Conservation (phyloP, 768 basidiomycete species). For the Goffeauzyma gilvescens region DNA sequence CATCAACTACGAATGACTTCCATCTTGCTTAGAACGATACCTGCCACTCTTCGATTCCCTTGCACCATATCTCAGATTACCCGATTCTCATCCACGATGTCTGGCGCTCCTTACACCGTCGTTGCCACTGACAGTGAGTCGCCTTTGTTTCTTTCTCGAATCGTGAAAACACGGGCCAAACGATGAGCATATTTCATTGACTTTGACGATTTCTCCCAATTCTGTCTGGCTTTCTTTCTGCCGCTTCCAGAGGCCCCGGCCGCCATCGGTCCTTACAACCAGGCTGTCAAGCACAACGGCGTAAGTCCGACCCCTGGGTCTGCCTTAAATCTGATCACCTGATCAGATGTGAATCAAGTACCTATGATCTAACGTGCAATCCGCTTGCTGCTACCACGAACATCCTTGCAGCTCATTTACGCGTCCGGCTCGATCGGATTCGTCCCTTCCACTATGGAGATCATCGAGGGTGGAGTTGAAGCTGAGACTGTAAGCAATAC, state of each 20-base stretch:
- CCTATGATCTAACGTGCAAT: conserved; percentile 49
- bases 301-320: conserved; percentile 17
- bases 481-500: conserved; percentile 43
- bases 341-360: not conserved
- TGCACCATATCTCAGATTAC: too few relatives aligned
- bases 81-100: too few relatives aligned
- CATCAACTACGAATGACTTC: too few relatives aligned
- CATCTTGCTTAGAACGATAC: too few relatives aligned
- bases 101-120: conserved; percentile 24
- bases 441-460: conserved; percentile 48
- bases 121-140: conserved; percentile 28
- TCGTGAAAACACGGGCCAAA: too few relatives aligned
- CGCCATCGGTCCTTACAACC: conserved; percentile 43
- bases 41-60: too few relatives aligned
- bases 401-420: conserved; percentile 47
- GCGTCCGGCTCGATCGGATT: conserved; percentile 75
- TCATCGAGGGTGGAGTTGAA: conserved; percentile 57
- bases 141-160: not conserved
- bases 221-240: not conserved
- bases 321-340: not conserved
- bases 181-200: too few relatives aligned
- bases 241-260: conserved; percentile 26
- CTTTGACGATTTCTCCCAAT: not conserved
- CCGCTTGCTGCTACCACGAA: not conserved
- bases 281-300: conserved; percentile 59